These are phyloP conservation scores for Colletotrichum endophyticum DNA, from an alignment of 2,329 filamentous ascomycete genomes.

Conservation along the genomic window DNA sequence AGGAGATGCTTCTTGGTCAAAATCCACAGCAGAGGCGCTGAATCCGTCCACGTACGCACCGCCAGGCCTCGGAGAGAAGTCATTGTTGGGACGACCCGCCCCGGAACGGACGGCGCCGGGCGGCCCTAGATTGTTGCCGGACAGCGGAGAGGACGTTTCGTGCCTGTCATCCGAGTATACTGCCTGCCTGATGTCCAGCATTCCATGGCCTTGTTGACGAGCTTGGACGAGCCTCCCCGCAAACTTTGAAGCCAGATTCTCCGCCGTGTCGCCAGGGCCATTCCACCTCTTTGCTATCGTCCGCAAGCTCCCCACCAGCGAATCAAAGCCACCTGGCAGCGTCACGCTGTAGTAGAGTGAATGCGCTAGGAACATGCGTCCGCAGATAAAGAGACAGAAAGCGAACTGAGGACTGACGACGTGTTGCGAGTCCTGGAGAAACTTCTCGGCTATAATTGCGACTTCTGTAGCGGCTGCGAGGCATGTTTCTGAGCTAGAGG, in stretches of 20 bases:
- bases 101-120: not conserved
- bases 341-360: conserved; percentile 32
- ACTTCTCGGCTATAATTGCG: conserved; percentile 39
- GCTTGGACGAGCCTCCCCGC: conserved; percentile 31
- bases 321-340: conserved; percentile 34
- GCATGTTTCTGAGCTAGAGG: conserved; percentile 44
- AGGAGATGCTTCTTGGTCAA: conserved; percentile 14
- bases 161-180: conserved; percentile 33
- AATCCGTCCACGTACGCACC: not conserved
- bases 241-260: conserved; percentile 40
- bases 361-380: conserved; percentile 36
- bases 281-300: conserved; percentile 43
- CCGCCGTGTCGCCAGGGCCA: conserved; percentile 25
- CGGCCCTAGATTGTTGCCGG: not conserved
- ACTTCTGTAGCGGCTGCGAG: conserved; percentile 41
- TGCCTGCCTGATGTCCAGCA: conserved; percentile 36
- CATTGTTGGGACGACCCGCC: not conserved
- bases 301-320: conserved; percentile 33
- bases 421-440: conserved; percentile 34
- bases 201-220: conserved; percentile 27
- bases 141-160: not conserved
- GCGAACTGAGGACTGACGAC: conserved; percentile 39
- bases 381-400: conserved; percentile 42
- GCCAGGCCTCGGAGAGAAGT: not conserved
- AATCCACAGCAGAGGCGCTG: not conserved